Conservation (phyloP, 768 basidiomycete species). For the Kwoniella mangroviensis region DNA sequence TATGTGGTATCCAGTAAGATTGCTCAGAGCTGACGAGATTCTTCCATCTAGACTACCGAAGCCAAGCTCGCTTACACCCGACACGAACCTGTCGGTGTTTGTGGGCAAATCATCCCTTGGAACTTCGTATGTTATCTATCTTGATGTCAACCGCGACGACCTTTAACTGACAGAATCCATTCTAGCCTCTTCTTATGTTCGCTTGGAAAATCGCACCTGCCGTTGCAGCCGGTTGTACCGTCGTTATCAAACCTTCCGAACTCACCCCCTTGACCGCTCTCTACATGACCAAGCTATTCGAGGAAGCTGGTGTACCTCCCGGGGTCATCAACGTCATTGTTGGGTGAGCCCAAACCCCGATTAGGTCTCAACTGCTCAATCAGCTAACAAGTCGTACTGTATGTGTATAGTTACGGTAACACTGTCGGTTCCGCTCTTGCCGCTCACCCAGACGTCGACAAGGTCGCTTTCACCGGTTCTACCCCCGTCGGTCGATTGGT, state of each 20-base stretch:
- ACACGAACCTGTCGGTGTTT: constrained; percentile 68
- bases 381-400: not conserved
- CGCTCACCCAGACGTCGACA: constrained; percentile 50
- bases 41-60: constrained; percentile 68
- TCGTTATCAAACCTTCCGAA: constrained; percentile 95
- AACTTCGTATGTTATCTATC: no score
- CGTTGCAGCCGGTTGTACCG: constrained; percentile 85
- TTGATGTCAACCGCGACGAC: no score
- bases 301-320: constrained; percentile 52
- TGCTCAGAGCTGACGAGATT: constrained; percentile 60
- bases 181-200: constrained; percentile 50
- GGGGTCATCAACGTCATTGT: constrained; percentile 53
- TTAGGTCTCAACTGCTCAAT: no score
- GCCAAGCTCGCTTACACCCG: constrained; percentile 78
- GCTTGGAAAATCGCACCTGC: constrained; percentile 91
- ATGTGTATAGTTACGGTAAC: constrained; percentile 43
- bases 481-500: constrained; percentile 71
- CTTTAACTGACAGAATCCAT: not conserved
- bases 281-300: constrained; percentile 54
- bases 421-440: constrained; percentile 52
- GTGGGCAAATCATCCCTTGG: constrained; percentile 88
- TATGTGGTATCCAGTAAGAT: not conserved
- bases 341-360: no score
- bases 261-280: constrained; percentile 58
- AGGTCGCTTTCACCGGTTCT: constrained; percentile 57